A percentile compares a stretch with the other conserved stretches of the same genome.
Evolutionary conservation across 2,329 filamentous ascomycete genomes (phyloP).

Genomic region (Hyphodiscus sp.): DNA sequence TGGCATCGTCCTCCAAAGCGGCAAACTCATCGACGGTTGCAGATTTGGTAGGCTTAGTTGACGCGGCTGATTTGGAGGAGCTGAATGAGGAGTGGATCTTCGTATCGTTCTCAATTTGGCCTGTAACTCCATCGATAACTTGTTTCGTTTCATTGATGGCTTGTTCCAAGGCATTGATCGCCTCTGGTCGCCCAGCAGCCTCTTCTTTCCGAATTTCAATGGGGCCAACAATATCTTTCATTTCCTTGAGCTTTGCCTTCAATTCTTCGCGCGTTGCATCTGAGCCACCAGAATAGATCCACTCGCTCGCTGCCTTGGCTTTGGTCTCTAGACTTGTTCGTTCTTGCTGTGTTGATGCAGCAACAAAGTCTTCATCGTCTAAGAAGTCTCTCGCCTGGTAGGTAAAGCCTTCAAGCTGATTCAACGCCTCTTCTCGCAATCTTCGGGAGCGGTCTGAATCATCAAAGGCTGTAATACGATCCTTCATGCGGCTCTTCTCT

Average conservation of each 20-base stretch:
- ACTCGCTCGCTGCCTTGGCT: constrained; percentile 68
- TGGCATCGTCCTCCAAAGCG: constrained; percentile 65
- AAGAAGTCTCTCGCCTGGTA: constrained; percentile 83
- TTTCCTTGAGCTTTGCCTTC: constrained; percentile 66
- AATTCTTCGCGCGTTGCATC: constrained; percentile 71
- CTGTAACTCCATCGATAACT: constrained; percentile 64
- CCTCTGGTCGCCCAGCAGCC: constrained; percentile 60
- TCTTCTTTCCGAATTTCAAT: constrained; percentile 73
- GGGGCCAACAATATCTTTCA: constrained; percentile 72
- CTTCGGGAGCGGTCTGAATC: constrained; percentile 72
- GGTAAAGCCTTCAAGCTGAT: constrained; percentile 88
- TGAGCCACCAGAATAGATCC: constrained; percentile 81
- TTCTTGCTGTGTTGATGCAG: constrained; percentile 62
- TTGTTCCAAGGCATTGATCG: constrained; percentile 60
- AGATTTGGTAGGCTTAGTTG: constrained; percentile 33
- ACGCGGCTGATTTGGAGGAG: constrained; percentile 36
- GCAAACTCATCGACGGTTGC: constrained; percentile 49
- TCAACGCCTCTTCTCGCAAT: constrained; percentile 78
- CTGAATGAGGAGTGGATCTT: constrained; percentile 50
- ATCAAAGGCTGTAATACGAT: constrained; percentile 78
- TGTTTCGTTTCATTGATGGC: constrained; percentile 64
- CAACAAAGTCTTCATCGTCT: constrained; percentile 67
- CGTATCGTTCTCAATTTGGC: constrained; percentile 65
- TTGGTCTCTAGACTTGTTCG: constrained; percentile 61
- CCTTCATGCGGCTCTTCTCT: constrained; percentile 32